A percentile compares a stretch with the other conserved stretches of the same genome.
These are phyloP conservation scores for Chlorella vulgaris DNA, from an alignment of 139 green algal genomes.

Conservation along the genomic window DNA sequence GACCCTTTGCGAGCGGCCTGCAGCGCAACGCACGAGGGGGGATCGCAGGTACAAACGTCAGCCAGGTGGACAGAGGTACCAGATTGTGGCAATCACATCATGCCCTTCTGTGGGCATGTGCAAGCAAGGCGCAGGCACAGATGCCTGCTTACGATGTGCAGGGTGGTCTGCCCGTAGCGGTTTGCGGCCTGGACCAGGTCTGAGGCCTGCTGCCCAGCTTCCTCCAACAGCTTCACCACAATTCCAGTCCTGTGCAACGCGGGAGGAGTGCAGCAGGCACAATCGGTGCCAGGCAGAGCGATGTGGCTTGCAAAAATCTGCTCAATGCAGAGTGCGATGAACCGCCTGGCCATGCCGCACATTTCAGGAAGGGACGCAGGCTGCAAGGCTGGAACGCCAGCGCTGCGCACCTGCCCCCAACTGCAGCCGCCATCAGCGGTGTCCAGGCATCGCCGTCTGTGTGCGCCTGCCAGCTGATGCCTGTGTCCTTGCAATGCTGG, in stretches of 20 bases:
- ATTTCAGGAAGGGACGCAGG: too few relatives aligned
- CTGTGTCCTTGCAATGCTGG: constrained; percentile 38
- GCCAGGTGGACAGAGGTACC: too few relatives aligned
- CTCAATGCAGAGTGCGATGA: too few relatives aligned
- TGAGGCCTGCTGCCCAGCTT: constrained; percentile 42
- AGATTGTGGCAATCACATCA: too few relatives aligned
- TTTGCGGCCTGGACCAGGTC: constrained; percentile 53
- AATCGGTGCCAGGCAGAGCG: too few relatives aligned
- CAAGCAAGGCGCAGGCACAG: neutral
- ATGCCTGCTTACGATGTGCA: constrained; percentile 8
- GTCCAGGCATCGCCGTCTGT: constrained; percentile 68
- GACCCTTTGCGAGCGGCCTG: constrained; percentile 79
- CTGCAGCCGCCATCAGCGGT: constrained; percentile 85
- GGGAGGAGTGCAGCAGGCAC: too few relatives aligned
- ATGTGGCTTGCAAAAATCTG: too few relatives aligned
- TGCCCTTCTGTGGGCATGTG: too few relatives aligned
- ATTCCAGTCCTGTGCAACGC: constrained; percentile 15
- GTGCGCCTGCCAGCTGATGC: constrained; percentile 65
- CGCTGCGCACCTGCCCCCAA: constrained; percentile 57
- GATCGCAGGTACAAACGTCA: too few relatives aligned
- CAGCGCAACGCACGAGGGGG: constrained; percentile 72
- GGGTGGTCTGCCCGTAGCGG: constrained; percentile 51
- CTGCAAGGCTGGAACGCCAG: neutral
- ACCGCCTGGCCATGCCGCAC: too few relatives aligned
- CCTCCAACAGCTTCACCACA: constrained; percentile 55